A percentile compares a stretch with the other conserved stretches of the same genome.
These are phyloP conservation scores for Picea sitchensis DNA, from an alignment of 75 land plant genomes.

Conservation along the genomic window DNA sequence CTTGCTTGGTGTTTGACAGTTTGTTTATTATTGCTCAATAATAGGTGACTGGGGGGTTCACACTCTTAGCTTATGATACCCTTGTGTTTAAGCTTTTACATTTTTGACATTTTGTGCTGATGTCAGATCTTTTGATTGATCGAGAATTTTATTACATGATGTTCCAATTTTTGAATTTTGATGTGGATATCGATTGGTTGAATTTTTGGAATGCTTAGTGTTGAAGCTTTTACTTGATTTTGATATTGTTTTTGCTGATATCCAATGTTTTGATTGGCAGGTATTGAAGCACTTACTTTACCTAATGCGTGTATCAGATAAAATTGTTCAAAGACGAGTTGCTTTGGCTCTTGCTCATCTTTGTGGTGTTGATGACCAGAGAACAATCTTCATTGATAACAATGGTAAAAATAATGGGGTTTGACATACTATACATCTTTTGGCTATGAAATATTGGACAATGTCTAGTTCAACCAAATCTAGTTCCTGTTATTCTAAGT, in stretches of 20 bases:
- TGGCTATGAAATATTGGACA: not conserved
- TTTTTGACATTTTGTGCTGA: no score
- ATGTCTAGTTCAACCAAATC: not conserved
- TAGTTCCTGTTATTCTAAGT: not conserved
- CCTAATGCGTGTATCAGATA: slow-evolving; percentile 80
- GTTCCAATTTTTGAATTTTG: no score
- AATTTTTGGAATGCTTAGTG: no score
- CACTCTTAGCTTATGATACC: no score
- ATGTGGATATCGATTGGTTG: no score
- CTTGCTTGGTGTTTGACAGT: not conserved
- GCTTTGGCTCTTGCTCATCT: slow-evolving; percentile 95
- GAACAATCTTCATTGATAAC: slow-evolving; percentile 74
- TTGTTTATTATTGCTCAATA: not conserved
- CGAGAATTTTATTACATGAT: no score
- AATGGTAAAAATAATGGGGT: slow-evolving; percentile 50
- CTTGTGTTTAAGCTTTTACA: no score
- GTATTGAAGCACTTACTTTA: slow-evolving; percentile 87
- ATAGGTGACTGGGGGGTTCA: no score
- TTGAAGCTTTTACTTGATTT: no score
- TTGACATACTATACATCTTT: not conserved
- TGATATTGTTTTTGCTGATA: no score
- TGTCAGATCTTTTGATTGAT: no score
- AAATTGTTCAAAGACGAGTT: slow-evolving; percentile 76
- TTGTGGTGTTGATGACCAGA: slow-evolving; percentile 77
- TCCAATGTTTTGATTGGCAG: slow-evolving; percentile 24